These are phyloP conservation scores for Gynochthodes officinalis DNA, from an alignment of 257 asterid genomes.

Conservation along the genomic window DNA sequence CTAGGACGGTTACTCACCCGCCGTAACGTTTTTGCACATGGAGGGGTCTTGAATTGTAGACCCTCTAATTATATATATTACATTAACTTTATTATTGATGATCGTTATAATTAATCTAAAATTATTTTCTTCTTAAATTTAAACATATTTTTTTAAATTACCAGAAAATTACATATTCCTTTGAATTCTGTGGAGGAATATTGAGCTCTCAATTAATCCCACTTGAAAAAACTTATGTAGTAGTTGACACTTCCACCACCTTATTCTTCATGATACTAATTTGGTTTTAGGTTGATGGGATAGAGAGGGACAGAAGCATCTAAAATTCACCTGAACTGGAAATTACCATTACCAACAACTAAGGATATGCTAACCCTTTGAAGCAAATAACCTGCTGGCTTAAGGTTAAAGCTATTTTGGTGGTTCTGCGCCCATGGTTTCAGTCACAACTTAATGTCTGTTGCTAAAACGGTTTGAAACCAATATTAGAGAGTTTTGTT, in stretches of 20 bases:
- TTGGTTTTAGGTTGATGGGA: too few relatives aligned
- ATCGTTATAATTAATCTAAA: constrained; percentile 1
- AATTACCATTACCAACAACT: background rate
- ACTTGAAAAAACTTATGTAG: background rate
- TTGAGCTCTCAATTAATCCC: background rate
- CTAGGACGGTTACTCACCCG: constrained; percentile 16
- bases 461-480: background rate
- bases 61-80: background rate
- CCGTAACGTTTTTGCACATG: constrained; percentile 42
- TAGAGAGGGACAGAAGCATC: background rate
- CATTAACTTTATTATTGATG: too few relatives aligned
- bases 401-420: background rate
- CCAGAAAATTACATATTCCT: background rate
- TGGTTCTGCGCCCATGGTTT: background rate
- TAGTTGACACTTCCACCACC: too few relatives aligned
- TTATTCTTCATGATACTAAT: too few relatives aligned
- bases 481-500: background rate
- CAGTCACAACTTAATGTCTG: background rate
- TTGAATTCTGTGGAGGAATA: background rate
- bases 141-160: too few relatives aligned
- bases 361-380: background rate
- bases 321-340: background rate
- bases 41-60: constrained; percentile 20
- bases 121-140: background rate
- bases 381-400: background rate